Base-by-base conservation (phyloP, 495 filamentous ascomycete genomes). In the Xylaria scruposa region DNA sequence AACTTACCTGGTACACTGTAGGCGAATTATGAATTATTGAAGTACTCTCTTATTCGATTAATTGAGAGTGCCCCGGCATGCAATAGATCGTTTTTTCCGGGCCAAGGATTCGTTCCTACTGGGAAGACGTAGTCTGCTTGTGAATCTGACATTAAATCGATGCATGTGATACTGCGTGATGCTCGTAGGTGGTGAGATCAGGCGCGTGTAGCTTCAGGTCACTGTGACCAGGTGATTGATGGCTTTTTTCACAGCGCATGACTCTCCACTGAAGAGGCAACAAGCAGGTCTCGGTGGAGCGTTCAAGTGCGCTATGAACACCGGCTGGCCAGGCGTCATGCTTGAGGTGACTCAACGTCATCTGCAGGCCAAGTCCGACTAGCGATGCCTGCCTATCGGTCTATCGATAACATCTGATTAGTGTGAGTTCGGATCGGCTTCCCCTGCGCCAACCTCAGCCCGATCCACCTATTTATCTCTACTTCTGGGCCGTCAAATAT, bases 321-420 rank as follows among this genome's bases (percentile, higher is more conserved):
- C 49, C 49, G 8, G 49, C 33, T 17, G 17, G 62, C 15, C 40
- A 42, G 24, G 44, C 46, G 62, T 65, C 60, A 64, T 38, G 49
- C 46, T 56, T 15, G 65, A 42, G 26, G 49, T 67, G 65, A 56
- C 65, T 67, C 65, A 56, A 67, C 65, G 65, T 67, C 65, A 67
- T 67, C 64, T 54, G 62, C 62, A 63, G 24, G 38, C n/a, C 19
- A 10, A 44, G 36, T 26, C 26, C 15, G 26, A 46, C 46, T 46
- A 13, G 63, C n/a, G 63, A 19, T 66, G 31, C 47, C 64, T 67
- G 44, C 38, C 63, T 67, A 42, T 67, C 63, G n/a, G 63, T 54
- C 13, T 67, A 67, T 67, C 65, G 65, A 67, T 67, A 67, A 36
- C 49, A 31, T 15, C 36, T 56, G 49, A 67, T 56, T 56, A 67